Evolutionary conservation across 2,329 filamentous ascomycete genomes (phyloP).

Genomic region (Gyromitra esculenta): DNA sequence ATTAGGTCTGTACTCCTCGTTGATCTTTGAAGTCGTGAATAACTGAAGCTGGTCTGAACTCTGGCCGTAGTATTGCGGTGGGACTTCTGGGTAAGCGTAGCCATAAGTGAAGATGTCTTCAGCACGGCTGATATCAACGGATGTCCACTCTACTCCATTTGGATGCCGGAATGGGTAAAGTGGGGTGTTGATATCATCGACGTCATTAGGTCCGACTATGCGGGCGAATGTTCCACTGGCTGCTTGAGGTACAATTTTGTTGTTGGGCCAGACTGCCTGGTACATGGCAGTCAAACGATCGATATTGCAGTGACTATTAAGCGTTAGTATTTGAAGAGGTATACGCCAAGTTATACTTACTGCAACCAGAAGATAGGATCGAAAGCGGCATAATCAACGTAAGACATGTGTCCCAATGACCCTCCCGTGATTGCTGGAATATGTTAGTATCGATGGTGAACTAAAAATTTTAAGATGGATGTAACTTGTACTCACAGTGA

Average conservation of each 20-base stretch:
- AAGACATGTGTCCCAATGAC: slow-evolving; percentile 56
- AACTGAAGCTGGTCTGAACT: slow-evolving; percentile 33
- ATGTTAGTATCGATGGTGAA: slow-evolving; percentile 8
- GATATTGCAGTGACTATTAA: slow-evolving; percentile 55
- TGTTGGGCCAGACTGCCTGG: slow-evolving; percentile 56
- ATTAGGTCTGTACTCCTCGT: slow-evolving; percentile 48
- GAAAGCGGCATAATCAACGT: slow-evolving; percentile 57
- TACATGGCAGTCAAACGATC: slow-evolving; percentile 58
- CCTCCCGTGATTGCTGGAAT: slow-evolving; percentile 30
- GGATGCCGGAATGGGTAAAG: slow-evolving; percentile 55
- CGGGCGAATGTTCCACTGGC: slow-evolving; percentile 53
- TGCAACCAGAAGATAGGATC: slow-evolving; percentile 58
- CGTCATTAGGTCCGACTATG: slow-evolving; percentile 21
- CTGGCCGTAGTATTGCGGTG: slow-evolving; percentile 35
- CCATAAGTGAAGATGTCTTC: slow-evolving; percentile 53
- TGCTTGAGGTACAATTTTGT: slow-evolving; percentile 38
- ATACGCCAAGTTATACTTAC: slow-evolving; percentile 34
- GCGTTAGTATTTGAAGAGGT: slow-evolving; percentile 4
- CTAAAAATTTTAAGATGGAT: background rate
- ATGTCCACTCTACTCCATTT: slow-evolving; percentile 51
- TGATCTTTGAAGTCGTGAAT: slow-evolving; percentile 50
- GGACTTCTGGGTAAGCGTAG: slow-evolving; percentile 57
- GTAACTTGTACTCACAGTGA: slow-evolving; percentile 41
- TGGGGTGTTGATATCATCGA: slow-evolving; percentile 53
- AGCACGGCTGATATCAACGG: slow-evolving; percentile 51